Evolutionary conservation across 345 rosid species (phyloP).

Genomic region (Aurinia saxatilis): DNA sequence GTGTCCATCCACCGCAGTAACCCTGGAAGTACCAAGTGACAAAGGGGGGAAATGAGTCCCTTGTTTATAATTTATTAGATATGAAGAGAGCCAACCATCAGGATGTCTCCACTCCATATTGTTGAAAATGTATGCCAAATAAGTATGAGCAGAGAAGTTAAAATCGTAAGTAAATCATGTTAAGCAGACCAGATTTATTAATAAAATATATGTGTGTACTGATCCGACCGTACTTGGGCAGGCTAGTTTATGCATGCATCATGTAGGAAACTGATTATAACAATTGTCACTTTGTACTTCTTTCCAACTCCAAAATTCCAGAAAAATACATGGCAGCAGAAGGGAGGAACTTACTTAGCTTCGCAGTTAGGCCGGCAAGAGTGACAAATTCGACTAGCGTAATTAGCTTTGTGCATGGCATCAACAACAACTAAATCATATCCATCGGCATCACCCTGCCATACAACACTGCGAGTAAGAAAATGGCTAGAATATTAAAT

Average conservation of each 20-base stretch:
- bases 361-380: conserved; percentile 99
- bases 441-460: conserved; percentile 99
- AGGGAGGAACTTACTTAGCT: conserved; percentile 70
- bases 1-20: conserved; percentile 96
- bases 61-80: neutral
- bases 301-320: conserved; percentile 9
- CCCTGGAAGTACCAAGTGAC: conserved; percentile 42
- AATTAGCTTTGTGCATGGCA: conserved; percentile 99
- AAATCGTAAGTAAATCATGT: neutral
- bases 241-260: conserved; percentile 12
- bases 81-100: neutral
- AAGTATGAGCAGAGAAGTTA: conserved; percentile 1
- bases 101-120: conserved; percentile 1
- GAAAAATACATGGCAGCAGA: neutral
- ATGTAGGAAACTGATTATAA: neutral
- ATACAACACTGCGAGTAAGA: conserved; percentile 23
- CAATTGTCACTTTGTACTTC: conserved; percentile 4
- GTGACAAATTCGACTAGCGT: conserved; percentile 99
- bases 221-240: conserved; percentile 4
- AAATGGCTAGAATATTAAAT: conserved; percentile 12
- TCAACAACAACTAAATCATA: conserved; percentile 99
- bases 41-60: conserved; percentile 1
- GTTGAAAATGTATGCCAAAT: neutral
- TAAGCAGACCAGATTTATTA: neutral
- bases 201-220: neutral